These are phyloP conservation scores for Mrakia hoshinonis DNA, from an alignment of 768 basidiomycete genomes.

Conservation along the genomic window DNA sequence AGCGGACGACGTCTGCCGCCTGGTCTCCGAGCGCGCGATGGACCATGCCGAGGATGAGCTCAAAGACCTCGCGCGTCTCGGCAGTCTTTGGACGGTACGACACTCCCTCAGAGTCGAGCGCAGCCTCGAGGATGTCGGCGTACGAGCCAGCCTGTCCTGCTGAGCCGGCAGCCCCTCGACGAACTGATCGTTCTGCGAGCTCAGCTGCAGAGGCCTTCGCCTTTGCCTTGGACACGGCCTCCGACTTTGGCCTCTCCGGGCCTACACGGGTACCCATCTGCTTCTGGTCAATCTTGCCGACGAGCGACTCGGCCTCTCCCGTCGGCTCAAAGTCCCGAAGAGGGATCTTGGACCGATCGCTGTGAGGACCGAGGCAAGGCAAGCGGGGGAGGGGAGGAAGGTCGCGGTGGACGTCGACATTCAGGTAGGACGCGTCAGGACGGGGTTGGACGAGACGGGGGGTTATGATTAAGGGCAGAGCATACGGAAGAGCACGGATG, in stretches of 20 bases:
- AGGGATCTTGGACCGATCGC: conserved; percentile 28
- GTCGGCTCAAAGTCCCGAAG: conserved; percentile 83
- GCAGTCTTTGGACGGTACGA: conserved; percentile 86
- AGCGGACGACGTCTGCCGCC: conserved; percentile 88
- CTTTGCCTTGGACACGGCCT: conserved; percentile 18
- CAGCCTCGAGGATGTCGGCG: conserved; percentile 86
- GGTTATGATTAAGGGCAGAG: too few relatives aligned
- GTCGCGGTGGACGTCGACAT: neutral
- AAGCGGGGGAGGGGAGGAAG: neutral
- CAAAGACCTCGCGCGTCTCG: conserved; percentile 89
- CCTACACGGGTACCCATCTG: conserved; percentile 91
- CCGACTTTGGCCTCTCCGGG: conserved; percentile 54
- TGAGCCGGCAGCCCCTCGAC: conserved; percentile 53
- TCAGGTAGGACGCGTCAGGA: neutral
- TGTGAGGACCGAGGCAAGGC: neutral
- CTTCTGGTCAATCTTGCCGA: conserved; percentile 74
- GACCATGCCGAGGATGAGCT: conserved; percentile 74
- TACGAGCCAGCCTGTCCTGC: conserved; percentile 52
- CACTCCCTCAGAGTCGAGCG: conserved; percentile 84
- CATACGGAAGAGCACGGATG: too few relatives aligned
- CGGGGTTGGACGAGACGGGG: too few relatives aligned
- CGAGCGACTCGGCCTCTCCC: conserved; percentile 86
- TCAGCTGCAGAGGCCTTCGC: conserved; percentile 41
- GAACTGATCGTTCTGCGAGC: conserved; percentile 48
- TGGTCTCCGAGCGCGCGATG: conserved; percentile 84